Evolutionary conservation across 1,284 basidiomycete genomes (phyloP).

Genomic region (Rhodotorula sp.): DNA sequence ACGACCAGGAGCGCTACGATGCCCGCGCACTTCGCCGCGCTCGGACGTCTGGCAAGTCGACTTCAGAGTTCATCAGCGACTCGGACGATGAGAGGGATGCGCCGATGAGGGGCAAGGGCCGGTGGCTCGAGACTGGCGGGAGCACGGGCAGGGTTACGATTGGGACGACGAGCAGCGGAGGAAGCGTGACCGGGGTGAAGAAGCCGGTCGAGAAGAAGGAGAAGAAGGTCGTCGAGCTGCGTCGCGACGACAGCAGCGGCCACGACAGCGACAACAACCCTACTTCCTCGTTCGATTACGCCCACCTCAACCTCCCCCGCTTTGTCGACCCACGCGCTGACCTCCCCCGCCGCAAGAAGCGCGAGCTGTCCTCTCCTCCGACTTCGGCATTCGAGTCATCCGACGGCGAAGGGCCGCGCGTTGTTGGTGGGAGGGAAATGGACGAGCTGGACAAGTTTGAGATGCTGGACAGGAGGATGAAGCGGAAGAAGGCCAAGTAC

Average conservation of each 20-base stretch:
- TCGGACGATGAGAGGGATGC: slow-evolving; percentile 4
- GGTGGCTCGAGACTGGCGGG: neutral
- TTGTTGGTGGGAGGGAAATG: neutral
- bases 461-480: slow-evolving; percentile 8
- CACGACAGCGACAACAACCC: neutral
- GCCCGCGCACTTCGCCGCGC: neutral
- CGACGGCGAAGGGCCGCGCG: neutral
- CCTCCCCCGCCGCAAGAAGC: neutral
- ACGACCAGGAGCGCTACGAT: neutral
- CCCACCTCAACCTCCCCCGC: slow-evolving; percentile 6
- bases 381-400: slow-evolving; percentile 20
- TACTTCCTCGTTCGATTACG: neutral
- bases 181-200: too few relatives aligned
- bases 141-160: neutral
- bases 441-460: neutral
- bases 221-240: neutral
- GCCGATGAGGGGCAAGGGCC: neutral
- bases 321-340: slow-evolving; percentile 24
- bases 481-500: slow-evolving; percentile 5
- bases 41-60: neutral
- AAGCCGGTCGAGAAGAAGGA: neutral
- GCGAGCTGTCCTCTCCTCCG: slow-evolving; percentile 12
- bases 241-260: neutral
- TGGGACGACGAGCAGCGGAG: too few relatives aligned
- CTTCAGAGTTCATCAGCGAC: neutral